Evolutionary conservation across 1,284 basidiomycete species (phyloP).

Genomic region (Vanrija humicola): DNA sequence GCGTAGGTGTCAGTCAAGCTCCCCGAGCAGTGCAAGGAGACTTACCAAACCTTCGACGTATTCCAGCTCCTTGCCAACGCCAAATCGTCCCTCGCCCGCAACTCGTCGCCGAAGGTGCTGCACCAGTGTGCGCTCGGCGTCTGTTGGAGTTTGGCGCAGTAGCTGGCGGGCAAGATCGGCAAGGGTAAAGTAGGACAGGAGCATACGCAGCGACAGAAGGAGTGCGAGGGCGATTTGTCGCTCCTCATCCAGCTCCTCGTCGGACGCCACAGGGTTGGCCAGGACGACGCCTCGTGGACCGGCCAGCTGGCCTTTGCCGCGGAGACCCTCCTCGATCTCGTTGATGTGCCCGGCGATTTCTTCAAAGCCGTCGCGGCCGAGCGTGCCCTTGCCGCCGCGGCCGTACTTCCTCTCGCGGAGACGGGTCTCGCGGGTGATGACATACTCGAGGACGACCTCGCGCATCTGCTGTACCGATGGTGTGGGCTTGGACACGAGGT

Average conservation of each 20-base stretch:
- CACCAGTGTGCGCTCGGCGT: constrained; percentile 44
- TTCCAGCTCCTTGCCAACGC: constrained; percentile 43
- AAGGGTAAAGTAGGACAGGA: constrained; percentile 44
- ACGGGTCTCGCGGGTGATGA: constrained; percentile 36
- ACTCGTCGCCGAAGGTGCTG: constrained; percentile 43
- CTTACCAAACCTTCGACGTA: constrained; percentile 40
- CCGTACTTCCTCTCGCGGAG: constrained; percentile 38
- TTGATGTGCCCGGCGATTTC: constrained; percentile 38
- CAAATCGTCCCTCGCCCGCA: constrained; percentile 42
- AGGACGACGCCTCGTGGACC: not conserved
- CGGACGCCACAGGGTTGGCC: constrained; percentile 1
- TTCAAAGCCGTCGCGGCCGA: constrained; percentile 41
- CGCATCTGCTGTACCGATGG: constrained; percentile 41
- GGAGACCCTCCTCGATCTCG: constrained; percentile 41
- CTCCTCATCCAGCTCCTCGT: constrained; percentile 26
- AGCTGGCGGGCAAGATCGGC: constrained; percentile 41
- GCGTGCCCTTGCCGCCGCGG: constrained; percentile 43
- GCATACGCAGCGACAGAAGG: constrained; percentile 44
- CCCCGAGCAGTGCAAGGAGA: not conserved
- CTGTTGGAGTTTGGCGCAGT: constrained; percentile 28
- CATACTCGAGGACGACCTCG: constrained; percentile 47
- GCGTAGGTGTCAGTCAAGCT: not conserved
- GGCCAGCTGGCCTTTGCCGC: constrained; percentile 14
- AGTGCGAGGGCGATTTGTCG: constrained; percentile 37
- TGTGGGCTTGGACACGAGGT: constrained; percentile 33